These are phyloP conservation scores for Hericium alpestre DNA, from an alignment of 768 basidiomycete species.

Conservation along the genomic window DNA sequence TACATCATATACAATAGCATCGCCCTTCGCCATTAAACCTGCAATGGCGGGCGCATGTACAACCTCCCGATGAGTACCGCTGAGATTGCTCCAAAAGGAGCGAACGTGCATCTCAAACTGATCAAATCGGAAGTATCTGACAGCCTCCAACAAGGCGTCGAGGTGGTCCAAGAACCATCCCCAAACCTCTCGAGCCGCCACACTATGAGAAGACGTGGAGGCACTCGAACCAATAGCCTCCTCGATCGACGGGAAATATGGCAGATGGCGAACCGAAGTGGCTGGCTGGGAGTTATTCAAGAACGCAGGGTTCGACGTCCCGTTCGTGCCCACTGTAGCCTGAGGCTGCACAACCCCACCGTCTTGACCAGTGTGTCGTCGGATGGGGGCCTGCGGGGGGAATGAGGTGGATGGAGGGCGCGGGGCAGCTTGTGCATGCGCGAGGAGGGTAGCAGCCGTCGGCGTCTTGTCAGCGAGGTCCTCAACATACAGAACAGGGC, in stretches of 20 bases:
- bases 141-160: conserved; percentile 69
- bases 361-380: conserved; percentile 49
- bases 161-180: conserved; percentile 87
- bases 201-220: conserved; percentile 56
- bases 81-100: conserved; percentile 73
- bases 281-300: conserved; percentile 34
- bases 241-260: conserved; percentile 77
- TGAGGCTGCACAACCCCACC: conserved; percentile 36
- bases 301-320: conserved; percentile 33
- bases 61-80: conserved; percentile 71
- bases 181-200: conserved; percentile 83
- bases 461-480: conserved; percentile 81
- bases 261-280: conserved; percentile 63
- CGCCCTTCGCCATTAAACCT: conserved; percentile 79
- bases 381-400: conserved; percentile 65
- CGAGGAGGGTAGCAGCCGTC: conserved; percentile 64
- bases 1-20: conserved; percentile 86
- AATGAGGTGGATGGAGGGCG: conserved; percentile 41
- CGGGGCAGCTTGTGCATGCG: conserved; percentile 66
- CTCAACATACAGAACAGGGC: conserved; percentile 38
- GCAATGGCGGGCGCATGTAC: conserved; percentile 85
- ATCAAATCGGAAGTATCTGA: conserved; percentile 72
- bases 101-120: conserved; percentile 83
- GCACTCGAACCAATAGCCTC: conserved; percentile 71
- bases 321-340: conserved; percentile 29